phyloP scores from a whole-genome alignment of 208 protist species.

The Wallacemonas sp. region DNA sequence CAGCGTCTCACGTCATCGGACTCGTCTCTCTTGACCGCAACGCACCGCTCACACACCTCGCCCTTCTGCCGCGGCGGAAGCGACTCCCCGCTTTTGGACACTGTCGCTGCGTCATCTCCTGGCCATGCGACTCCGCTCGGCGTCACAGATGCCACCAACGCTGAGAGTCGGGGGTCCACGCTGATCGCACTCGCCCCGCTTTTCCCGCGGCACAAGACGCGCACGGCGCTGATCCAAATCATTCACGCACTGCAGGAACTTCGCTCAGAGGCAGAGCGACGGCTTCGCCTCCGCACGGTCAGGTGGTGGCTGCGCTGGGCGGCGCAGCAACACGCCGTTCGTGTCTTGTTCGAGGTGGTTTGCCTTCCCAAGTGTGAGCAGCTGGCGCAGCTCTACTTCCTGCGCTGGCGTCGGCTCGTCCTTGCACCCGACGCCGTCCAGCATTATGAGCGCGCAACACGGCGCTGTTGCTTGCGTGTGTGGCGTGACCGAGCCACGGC shows the following conservation, averaged over 20 bases:
- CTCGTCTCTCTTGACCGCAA: background rate
- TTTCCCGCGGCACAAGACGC: background rate
- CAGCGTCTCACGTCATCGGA: background rate
- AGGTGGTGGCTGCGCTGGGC: conserved; percentile 34
- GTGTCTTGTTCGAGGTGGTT: conserved; percentile 12
- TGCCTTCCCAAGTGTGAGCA: conserved; percentile 9
- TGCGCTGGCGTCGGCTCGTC: conserved; percentile 18
- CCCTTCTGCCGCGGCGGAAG: background rate
- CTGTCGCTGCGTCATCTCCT: no score
- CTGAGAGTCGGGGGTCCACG: no score
- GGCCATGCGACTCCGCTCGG: no score
- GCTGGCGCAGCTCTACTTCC: conserved; percentile 22
- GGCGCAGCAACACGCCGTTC: conserved; percentile 17
- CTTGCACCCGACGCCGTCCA: background rate
- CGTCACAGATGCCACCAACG: no score
- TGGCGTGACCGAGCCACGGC: no score
- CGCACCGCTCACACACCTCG: conserved; percentile 10
- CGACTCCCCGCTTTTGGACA: background rate
- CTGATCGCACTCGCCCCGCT: background rate
- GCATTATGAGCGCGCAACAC: background rate
- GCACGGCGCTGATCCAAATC: background rate
- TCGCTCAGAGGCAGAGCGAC: conserved; percentile 15
- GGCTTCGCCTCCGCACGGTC: conserved; percentile 16
- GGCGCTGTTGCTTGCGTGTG: background rate
- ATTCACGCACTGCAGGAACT: conserved; percentile 16